phyloP scores from a whole-genome alignment of 208 protist genomes.

The Trypanosomatidae sp. region DNA sequence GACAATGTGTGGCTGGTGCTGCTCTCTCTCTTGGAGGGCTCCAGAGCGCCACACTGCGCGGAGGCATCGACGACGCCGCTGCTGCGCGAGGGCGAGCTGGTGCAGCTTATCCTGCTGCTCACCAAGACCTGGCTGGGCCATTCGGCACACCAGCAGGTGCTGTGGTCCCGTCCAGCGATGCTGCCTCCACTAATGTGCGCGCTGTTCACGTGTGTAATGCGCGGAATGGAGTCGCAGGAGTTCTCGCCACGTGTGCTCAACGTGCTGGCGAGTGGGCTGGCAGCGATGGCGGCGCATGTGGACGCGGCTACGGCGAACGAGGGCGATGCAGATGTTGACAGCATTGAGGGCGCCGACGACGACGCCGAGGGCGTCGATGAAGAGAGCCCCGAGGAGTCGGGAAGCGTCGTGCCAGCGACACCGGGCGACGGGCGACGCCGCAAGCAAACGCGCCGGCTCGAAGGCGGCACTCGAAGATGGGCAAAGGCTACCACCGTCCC shows the following conservation, averaged over 20 bases:
- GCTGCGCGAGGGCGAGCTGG: constrained; percentile 18
- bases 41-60: neutral
- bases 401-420: neutral
- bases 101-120: constrained; percentile 20
- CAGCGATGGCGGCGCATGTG: constrained; percentile 27
- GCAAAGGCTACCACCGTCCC: neutral
- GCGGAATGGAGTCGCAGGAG: constrained; percentile 32
- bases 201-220: constrained; percentile 48
- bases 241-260: constrained; percentile 57
- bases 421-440: neutral
- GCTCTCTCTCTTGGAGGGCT: constrained; percentile 15
- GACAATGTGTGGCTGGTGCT: constrained; percentile 33
- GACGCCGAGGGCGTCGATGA: neutral
- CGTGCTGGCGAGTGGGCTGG: constrained; percentile 37
- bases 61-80: neutral
- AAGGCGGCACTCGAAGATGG: neutral
- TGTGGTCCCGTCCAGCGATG: constrained; percentile 54
- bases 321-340: constrained; percentile 8
- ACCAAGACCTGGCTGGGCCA: constrained; percentile 23
- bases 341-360: constrained; percentile 11
- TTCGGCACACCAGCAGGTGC: constrained; percentile 22
- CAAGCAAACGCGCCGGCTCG: neutral
- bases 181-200: constrained; percentile 51
- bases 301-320: constrained; percentile 30
- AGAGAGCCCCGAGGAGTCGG: neutral